phyloP scores from a whole-genome alignment of 495 filamentous ascomycete species.

The Oidiodendron maius region DNA sequence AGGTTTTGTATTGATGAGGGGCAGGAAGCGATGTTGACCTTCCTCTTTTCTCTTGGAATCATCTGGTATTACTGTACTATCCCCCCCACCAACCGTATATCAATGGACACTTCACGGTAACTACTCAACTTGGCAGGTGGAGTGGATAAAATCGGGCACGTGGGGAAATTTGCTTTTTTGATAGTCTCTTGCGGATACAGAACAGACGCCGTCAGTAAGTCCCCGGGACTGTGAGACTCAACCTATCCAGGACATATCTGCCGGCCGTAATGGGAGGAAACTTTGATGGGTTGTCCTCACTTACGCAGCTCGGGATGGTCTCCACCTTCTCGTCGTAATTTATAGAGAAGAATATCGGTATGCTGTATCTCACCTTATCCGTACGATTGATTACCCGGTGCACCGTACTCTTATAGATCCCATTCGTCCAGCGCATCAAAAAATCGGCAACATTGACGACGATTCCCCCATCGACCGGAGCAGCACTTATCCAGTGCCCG shows the following conservation, averaged over 20 bases:
- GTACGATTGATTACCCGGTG: slow-evolving; percentile 42
- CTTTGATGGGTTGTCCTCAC: slow-evolving; percentile 15
- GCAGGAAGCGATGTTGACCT: too few species aligned
- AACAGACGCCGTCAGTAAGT: neutral
- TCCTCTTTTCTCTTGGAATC: too few species aligned
- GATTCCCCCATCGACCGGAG: slow-evolving; percentile 38
- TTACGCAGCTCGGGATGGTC: slow-evolving; percentile 16
- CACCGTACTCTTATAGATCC: slow-evolving; percentile 38
- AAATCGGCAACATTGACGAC: slow-evolving; percentile 46
- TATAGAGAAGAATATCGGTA: slow-evolving; percentile 38
- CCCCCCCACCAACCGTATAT: too few species aligned
- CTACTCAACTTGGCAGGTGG: too few species aligned
- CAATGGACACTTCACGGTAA: too few species aligned
- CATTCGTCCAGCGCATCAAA: slow-evolving; percentile 38
- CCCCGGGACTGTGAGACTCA: slow-evolving; percentile 10
- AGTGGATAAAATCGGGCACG: too few species aligned
- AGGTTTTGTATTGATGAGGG: too few species aligned
- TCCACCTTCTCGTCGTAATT: slow-evolving; percentile 24
- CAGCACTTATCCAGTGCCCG: slow-evolving; percentile 37
- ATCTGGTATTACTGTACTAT: too few species aligned
- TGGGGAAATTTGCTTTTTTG: too few species aligned
- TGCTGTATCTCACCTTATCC: slow-evolving; percentile 35
- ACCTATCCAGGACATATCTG: slow-evolving; percentile 20
- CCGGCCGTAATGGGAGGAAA: slow-evolving; percentile 21
- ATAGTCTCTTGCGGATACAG: too few species aligned